Evolutionary conservation across 1,284 basidiomycete species (phyloP).

Genomic region (Schizophyllum commune): DNA sequence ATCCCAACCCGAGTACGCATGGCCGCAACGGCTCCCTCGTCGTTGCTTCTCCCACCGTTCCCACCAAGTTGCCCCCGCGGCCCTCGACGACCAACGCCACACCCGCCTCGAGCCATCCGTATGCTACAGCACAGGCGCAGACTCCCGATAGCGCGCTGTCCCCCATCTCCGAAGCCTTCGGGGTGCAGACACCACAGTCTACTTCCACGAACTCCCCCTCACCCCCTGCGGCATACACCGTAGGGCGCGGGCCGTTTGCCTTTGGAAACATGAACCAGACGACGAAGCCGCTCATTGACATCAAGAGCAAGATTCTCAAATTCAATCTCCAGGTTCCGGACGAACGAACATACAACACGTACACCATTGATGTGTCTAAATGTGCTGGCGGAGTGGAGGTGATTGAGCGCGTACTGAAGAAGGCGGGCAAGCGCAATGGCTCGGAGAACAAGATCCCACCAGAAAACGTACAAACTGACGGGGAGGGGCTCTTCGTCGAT

Average conservation of each 20-base stretch:
- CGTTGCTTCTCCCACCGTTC: slow-evolving; percentile 24
- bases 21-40: slow-evolving; percentile 44
- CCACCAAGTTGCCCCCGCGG: slow-evolving; percentile 22
- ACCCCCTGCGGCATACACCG: slow-evolving; percentile 42
- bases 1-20: slow-evolving; percentile 28
- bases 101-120: slow-evolving; percentile 38
- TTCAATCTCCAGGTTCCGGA: slow-evolving; percentile 65
- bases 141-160: slow-evolving; percentile 34
- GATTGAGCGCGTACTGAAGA: slow-evolving; percentile 79
- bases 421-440: slow-evolving; percentile 68
- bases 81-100: slow-evolving; percentile 29
- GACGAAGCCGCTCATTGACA: slow-evolving; percentile 53
- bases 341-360: slow-evolving; percentile 50
- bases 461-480: slow-evolving; percentile 42
- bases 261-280: slow-evolving; percentile 15
- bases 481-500: slow-evolving; percentile 69
- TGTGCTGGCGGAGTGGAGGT: slow-evolving; percentile 79
- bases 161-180: slow-evolving; percentile 62
- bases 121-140: slow-evolving; percentile 12
- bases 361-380: slow-evolving; percentile 73
- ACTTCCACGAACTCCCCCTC: slow-evolving; percentile 34
- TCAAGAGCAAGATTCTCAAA: slow-evolving; percentile 77
- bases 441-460: slow-evolving; percentile 10
- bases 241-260: slow-evolving; percentile 49
- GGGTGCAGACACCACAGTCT: slow-evolving; percentile 23